A percentile compares a stretch with the other conserved stretches of the same genome.
phyloP scores from a whole-genome alignment of 257 asterid species.

The Lithospermum erythrorhizon region DNA sequence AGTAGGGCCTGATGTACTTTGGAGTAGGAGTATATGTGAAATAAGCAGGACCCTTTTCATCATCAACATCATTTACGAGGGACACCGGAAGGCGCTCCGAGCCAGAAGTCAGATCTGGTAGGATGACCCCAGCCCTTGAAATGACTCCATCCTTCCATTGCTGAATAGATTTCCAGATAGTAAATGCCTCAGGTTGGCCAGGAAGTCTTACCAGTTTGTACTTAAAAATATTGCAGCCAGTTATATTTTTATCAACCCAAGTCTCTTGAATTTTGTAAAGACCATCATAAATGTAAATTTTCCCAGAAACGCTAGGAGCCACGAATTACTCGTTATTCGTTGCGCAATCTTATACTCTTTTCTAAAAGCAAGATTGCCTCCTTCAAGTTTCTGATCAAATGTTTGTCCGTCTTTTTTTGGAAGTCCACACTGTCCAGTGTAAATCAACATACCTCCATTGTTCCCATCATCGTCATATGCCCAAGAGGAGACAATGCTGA shows the following conservation, averaged over 20 bases:
- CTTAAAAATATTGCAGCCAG: constrained; percentile 66
- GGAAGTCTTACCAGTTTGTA: too few relatives aligned
- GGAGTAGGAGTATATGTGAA: too few relatives aligned
- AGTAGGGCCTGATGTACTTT: too few relatives aligned
- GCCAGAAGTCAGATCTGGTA: too few relatives aligned
- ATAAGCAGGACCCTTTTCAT: too few relatives aligned
- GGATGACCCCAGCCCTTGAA: too few relatives aligned
- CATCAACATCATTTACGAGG: too few relatives aligned
- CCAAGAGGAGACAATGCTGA: constrained; percentile 94
- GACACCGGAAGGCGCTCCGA: too few relatives aligned
- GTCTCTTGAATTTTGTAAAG: constrained; percentile 70
- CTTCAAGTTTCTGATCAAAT: constrained; percentile 87
- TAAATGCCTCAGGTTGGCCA: too few relatives aligned
- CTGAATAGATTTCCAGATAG: too few relatives aligned
- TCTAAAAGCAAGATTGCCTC: constrained; percentile 50
- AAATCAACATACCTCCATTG: constrained; percentile 57
- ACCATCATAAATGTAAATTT: too few relatives aligned
- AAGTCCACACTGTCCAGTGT: constrained; percentile 83
- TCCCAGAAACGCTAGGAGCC: constrained; percentile 54
- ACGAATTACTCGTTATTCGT: constrained; percentile 45
- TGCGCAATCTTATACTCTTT: constrained; percentile 29
- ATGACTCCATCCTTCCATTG: too few relatives aligned
- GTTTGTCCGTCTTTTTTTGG: constrained; percentile 59
- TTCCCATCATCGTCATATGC: constrained; percentile 78
- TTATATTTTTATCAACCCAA: constrained; percentile 62